Base-by-base conservation (phyloP, 2,329 filamentous ascomycete genomes). In the Pseudogymnoascus sp. region DNA sequence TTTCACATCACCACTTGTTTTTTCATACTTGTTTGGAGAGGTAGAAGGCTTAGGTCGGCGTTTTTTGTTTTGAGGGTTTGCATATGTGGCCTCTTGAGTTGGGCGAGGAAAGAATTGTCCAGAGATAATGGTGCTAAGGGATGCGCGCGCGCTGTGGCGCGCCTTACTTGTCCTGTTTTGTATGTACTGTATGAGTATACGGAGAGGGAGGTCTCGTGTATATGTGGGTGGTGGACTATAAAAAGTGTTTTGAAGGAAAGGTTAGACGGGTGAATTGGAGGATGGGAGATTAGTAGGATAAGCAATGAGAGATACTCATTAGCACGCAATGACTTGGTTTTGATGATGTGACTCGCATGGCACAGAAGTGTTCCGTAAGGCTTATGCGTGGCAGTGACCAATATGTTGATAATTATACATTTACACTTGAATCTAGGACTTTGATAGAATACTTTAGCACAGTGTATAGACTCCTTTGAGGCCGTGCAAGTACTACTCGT, bases 181-280 rank as follows among this genome's bases (percentile, higher is more conserved):
- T 50, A 50, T 50, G 44, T 50, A 50, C 44, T 50, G 44, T 50
- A 50, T 28, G 44, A 50, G 44, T 50, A 50, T 50, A 50, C 23
- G 44, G 44, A 50, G 44, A 50, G 14, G 44, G 23, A 11, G 14
- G 10, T n/a, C 42, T 47, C 42, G 42, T 47, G 42, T 47, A 47
- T 47, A 47, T 25, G 42, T 25, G 40, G 23, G 40, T 44, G 40
- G 40, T 44, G 42, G 21, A 40, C 14, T 40, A 40, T 8, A 25
- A 47, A 47, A 47, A 25, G 40, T 18, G 16, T 1, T 23, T 44
- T 44, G 18, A 18, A 23, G 40, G 18, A 18, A 23, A 18, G 18
- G 16, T 47, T 47, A 47, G 42, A 47, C 25, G 5, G 12, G 42
- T 25, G 11, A 25, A 25, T 47, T n/a, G 12, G 42, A n/a, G 18